phyloP scores from a whole-genome alignment of 768 basidiomycete species.

The Mycena epipterygia region DNA sequence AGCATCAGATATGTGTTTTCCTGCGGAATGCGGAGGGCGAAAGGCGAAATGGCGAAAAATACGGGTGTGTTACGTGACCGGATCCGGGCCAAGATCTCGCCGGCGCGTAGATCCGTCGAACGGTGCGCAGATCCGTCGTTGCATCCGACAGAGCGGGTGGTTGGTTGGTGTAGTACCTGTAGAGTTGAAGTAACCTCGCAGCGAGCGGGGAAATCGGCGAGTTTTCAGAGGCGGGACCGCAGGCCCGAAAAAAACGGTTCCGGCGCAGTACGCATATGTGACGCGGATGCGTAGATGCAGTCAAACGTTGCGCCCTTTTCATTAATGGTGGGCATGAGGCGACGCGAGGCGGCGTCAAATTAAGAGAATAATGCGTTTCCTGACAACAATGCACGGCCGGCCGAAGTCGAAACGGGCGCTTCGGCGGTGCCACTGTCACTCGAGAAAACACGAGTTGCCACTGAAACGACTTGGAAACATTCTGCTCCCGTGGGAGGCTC shows the following conservation, averaged over 20 bases:
- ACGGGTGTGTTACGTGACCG: not conserved
- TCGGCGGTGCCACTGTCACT: slow-evolving; percentile 21
- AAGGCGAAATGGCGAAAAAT: too few species aligned
- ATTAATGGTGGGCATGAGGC: slow-evolving; percentile 27
- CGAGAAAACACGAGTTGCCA: not conserved
- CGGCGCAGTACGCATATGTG: not conserved
- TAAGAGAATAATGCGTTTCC: slow-evolving; percentile 29
- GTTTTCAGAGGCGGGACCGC: too few species aligned
- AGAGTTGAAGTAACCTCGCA: too few species aligned
- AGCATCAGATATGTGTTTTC: not conserved
- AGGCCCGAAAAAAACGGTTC: slow-evolving; percentile 34
- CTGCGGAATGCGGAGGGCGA: not conserved
- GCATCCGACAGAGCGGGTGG: slow-evolving; percentile 7
- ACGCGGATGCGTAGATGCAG: not conserved
- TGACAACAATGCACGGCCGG: slow-evolving; percentile 17
- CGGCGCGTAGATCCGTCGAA: slow-evolving; percentile 1
- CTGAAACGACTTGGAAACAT: slow-evolving; percentile 7
- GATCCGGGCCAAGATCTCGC: slow-evolving; percentile 10
- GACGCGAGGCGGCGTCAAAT: slow-evolving; percentile 25
- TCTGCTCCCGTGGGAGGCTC: not conserved
- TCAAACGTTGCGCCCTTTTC: too few species aligned
- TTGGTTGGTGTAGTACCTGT: not conserved
- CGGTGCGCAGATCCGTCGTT: not conserved
- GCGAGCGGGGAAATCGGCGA: too few species aligned
- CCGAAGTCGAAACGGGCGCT: slow-evolving; percentile 3